phyloP scores from a whole-genome alignment of 495 filamentous ascomycete genomes.

The Xanthoparmelia taractica region DNA sequence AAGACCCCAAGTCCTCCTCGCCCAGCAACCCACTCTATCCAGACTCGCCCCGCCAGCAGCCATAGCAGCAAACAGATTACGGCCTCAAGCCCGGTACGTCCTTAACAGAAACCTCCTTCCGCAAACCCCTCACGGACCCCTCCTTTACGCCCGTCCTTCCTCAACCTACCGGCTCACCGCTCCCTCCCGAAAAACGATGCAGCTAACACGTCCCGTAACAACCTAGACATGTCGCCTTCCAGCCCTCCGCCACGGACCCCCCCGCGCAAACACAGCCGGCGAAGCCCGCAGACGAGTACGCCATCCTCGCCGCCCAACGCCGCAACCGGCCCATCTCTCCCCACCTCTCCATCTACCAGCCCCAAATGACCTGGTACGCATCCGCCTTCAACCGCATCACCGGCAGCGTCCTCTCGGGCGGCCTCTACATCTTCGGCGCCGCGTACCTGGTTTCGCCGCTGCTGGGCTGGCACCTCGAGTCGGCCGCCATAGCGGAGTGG shows the following conservation, averaged over 20 bases:
- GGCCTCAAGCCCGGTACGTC: slow-evolving; percentile 49
- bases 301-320: slow-evolving; percentile 80
- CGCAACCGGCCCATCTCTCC: slow-evolving; percentile 76
- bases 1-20: slow-evolving; percentile 36
- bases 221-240: slow-evolving; percentile 5
- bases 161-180: too few relatives aligned
- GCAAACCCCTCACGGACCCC: neutral
- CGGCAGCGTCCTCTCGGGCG: slow-evolving; percentile 60
- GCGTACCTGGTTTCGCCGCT: slow-evolving; percentile 78
- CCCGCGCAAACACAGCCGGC: slow-evolving; percentile 52
- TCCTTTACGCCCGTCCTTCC: too few relatives aligned
- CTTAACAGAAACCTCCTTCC: neutral
- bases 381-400: slow-evolving; percentile 75
- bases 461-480: slow-evolving; percentile 80
- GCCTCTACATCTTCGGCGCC: slow-evolving; percentile 73
- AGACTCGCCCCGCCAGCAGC: slow-evolving; percentile 44
- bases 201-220: slow-evolving; percentile 2
- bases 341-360: slow-evolving; percentile 82
- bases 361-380: slow-evolving; percentile 77
- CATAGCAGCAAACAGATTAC: slow-evolving; percentile 40
- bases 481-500: slow-evolving; percentile 65
- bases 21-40: slow-evolving; percentile 44
- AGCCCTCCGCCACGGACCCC: slow-evolving; percentile 7
- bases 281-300: slow-evolving; percentile 48
- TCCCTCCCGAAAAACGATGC: too few relatives aligned